These are phyloP conservation scores for Coccomyxa sp. DNA, from an alignment of 139 green algal genomes.

Conservation along the genomic window DNA sequence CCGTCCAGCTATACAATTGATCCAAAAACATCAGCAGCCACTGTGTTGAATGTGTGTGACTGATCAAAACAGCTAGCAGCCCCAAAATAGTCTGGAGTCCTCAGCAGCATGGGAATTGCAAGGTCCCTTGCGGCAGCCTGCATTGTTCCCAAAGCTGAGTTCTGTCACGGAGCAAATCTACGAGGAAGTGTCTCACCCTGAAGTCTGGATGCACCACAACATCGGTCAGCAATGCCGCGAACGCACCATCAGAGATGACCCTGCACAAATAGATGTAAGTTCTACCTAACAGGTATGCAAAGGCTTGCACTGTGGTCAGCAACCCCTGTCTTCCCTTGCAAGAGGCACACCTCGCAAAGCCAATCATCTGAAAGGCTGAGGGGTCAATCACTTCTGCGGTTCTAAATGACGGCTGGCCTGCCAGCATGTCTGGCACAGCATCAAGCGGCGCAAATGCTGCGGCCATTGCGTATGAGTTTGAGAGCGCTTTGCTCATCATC, in stretches of 20 bases:
- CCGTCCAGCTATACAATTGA: not conserved
- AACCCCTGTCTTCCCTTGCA: no score
- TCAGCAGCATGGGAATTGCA: not conserved
- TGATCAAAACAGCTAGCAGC: not conserved
- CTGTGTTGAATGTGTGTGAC: not conserved
- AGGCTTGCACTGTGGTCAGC: no score
- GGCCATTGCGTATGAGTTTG: no score
- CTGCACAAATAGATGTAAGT: not conserved
- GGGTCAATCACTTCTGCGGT: not conserved
- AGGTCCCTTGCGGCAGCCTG: no score
- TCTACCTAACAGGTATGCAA: not conserved
- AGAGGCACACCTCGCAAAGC: no score
- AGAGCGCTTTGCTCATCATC: no score
- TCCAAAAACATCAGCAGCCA: not conserved
- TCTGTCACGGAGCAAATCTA: not conserved
- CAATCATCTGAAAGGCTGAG: not conserved
- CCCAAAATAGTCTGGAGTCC: not conserved
- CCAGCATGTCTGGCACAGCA: not conserved
- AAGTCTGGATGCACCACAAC: not conserved
- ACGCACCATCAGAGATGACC: not conserved
- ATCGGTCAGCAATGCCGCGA: not conserved
- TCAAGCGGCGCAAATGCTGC: not conserved
- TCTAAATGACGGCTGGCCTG: not conserved
- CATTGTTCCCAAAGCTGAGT: no score
- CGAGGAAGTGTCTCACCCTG: not conserved